A percentile compares a stretch with the other conserved stretches of the same genome.
Evolutionary conservation across 2,329 filamentous ascomycete species (phyloP).

Genomic region (Cucurbitaria berberidis): DNA sequence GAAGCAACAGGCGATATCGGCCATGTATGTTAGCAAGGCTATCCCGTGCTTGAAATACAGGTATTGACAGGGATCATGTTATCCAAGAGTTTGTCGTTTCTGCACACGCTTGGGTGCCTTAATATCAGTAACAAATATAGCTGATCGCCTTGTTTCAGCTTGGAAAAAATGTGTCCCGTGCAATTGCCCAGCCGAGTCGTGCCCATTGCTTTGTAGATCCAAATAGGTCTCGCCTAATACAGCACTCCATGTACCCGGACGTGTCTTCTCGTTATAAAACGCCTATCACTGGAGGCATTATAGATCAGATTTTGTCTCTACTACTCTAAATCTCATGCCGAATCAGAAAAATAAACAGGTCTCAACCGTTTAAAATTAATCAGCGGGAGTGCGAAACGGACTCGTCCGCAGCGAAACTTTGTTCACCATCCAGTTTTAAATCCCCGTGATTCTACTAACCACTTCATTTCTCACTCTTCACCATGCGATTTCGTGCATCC

Average conservation of each 20-base stretch:
- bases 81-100: conserved; percentile 3
- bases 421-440: too few species aligned
- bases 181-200: background rate
- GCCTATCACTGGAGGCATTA: too few species aligned
- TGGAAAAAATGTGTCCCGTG: background rate
- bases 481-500: too few species aligned
- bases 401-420: too few species aligned
- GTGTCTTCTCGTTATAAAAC: too few species aligned
- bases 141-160: background rate
- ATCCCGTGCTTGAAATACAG: background rate
- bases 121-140: background rate
- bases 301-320: too few species aligned
- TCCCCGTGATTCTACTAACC: too few species aligned
- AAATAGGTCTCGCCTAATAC: background rate
- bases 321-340: too few species aligned
- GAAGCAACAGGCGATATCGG: conserved; percentile 1
- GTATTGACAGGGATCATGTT: conserved; percentile 5
- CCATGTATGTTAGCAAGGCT: background rate
- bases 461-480: too few species aligned
- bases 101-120: background rate
- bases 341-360: too few species aligned
- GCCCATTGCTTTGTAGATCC: background rate
- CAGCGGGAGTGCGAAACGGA: too few species aligned
- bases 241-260: background rate
- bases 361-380: too few species aligned